Base-by-base conservation (phyloP, 2,329 filamentous ascomycete genomes). In the Arthrobotrys sinensis region DNA sequence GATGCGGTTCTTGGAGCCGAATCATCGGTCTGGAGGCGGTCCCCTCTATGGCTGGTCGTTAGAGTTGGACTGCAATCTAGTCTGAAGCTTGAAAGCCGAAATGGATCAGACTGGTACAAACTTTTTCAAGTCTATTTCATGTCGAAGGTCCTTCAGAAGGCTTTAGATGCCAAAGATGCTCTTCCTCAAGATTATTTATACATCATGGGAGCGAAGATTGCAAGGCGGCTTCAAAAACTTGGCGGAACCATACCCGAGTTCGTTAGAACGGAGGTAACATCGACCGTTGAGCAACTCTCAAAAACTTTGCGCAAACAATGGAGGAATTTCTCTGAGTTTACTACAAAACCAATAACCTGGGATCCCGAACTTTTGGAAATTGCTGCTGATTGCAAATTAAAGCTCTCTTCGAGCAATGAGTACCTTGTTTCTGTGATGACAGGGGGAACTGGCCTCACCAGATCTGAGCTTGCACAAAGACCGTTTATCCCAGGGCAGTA, bases 1-100 rank as follows among this genome's bases (percentile, higher is more conserved):
- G 88, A 90, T 45, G 88, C 90, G 12, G 85, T 89, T 0, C 70
- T 88, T 8, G 89, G 85, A 83, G 75, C 80, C 1, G 55, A 82
- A 67, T 71, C 76, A 12, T 76, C 76, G 0, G 48, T 65, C 0
- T 90, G 88, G 88, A 83, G 86, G 10, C 82, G 87, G 52, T 89
- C 88, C 11, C 84, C 88, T 0, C 73, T 87, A 0, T 91, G 88
- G 88, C 83, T 90, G 0, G 83, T 90, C 0, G 68, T 90, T 1
- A 87, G 89, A 0, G 87, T 89, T 0, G 81, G 84, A 0, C 76
- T 89, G 1, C 88, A 90, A 64, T 81, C 83, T 14, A 68, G 80
- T 6, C 78, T 84, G 8, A 72, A 76, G 14, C 48, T 63, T 66
- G 50, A 79, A 53, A 36, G 14, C 2, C 19, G n/a, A 4, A 40